Percentiles rank a stretch among this genome's conserved stretches.
phyloP scores from a whole-genome alignment of 768 basidiomycete species.

The Lactarius indigo region DNA sequence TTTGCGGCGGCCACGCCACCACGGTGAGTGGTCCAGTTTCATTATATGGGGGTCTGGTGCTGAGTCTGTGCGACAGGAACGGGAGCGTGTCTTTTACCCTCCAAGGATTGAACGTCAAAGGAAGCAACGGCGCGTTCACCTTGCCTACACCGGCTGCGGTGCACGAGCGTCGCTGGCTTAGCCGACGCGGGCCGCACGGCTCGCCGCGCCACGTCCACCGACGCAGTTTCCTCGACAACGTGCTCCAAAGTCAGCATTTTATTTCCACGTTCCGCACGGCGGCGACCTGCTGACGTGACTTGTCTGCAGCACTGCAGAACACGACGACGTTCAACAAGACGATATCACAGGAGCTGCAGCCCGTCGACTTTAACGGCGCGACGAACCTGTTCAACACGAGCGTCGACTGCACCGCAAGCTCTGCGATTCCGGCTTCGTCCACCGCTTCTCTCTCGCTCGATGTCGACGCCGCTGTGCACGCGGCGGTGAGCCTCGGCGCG shows the following conservation, averaged over 20 bases:
- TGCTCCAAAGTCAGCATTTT: not conserved
- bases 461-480: not conserved
- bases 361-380: not conserved
- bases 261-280: not conserved
- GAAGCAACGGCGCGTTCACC: not conserved
- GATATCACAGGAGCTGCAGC: not conserved
- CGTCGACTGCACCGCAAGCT: not conserved
- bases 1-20: not conserved
- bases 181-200: not conserved
- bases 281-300: not conserved
- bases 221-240: not conserved
- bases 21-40: not conserved
- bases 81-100: conserved; percentile 2
- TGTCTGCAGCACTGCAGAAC: not conserved
- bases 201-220: not conserved
- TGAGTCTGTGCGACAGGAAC: not conserved
- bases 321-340: not conserved
- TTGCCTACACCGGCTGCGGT: not conserved
- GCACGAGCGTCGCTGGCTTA: not conserved
- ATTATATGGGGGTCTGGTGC: not conserved
- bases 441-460: conserved; percentile 8
- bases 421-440: not conserved
- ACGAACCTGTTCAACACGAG: not conserved
- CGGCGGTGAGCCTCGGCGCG: conserved; percentile 3
- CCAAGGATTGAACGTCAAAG: not conserved